Evolutionary conservation across 441 rosid genomes (phyloP), one percentile per base, ranked within the genome.

Genomic region (Francoa sonchifolia): DNA sequence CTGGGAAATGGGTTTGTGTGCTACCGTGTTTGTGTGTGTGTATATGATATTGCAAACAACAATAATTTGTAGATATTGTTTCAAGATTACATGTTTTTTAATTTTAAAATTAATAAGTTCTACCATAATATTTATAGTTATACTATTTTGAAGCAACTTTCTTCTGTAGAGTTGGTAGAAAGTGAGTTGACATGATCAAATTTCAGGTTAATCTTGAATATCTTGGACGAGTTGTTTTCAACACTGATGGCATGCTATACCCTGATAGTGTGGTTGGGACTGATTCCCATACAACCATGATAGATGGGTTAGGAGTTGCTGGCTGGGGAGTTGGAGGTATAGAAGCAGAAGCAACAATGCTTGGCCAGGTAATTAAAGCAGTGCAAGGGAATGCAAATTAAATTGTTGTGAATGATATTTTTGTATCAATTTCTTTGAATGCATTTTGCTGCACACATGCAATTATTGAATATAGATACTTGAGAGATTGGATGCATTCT

Each of bases 251-350:
- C 22, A 5, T 75, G 19, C 74, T 92, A 36, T 81, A 92, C 66
- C 99, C 96, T 29, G 99, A 92, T 63, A 92, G 99, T 14, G 96
- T 87, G 42, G 99, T 87, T 19, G 99, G 99, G 45, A 86, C 96
- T 59, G 99, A 92, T 64, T 92, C 99, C 18, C 96, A 92, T 55
- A 92, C 99, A 45, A 92, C 96, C 55, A 92, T 92, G 99, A 92
- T 92, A 42, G 99, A 83, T 72, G 99, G 99, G 39, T 44, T 92
- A 53, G 96, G 96, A 61, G 99, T 92, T 57, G 92, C 99, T 67
- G 99, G 99, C 41, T 90, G 96, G 99, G 99, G 96, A 44, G 99
- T 92, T 62, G 99, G 99, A 56, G 99, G 96, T 44, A 92, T 92
- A 49, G 99, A 92, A 74, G 96, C 96, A 39, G 96, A 92, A 65